A percentile compares a stretch with the other conserved stretches of the same genome.
phyloP scores from a whole-genome alignment of 192 early-diverging fungal species.

The Linnemannia schmuckeri region DNA sequence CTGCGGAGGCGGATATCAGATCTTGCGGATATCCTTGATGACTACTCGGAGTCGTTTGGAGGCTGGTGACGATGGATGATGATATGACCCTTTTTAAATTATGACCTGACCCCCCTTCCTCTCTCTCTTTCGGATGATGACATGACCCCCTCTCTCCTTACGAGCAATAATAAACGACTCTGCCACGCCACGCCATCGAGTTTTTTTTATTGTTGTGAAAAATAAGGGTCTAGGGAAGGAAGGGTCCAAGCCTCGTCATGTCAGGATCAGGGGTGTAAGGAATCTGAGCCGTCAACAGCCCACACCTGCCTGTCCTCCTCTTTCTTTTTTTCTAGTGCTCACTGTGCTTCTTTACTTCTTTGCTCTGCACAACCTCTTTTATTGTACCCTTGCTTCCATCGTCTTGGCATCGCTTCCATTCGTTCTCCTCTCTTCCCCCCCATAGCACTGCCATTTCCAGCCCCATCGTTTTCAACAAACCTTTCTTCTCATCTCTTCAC shows the following conservation, averaged over 20 bases:
- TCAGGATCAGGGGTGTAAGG: not conserved
- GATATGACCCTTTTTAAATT: not conserved
- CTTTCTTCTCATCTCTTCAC: not conserved
- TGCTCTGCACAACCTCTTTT: not conserved
- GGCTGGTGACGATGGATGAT: slow-evolving; percentile 12
- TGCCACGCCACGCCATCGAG: not conserved
- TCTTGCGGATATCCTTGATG: slow-evolving; percentile 31
- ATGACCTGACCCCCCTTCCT: not conserved
- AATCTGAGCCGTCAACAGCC: not conserved
- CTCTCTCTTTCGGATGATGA: not conserved
- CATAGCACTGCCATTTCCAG: not conserved
- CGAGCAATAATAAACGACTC: not conserved
- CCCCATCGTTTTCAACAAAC: not conserved
- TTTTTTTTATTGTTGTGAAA: not conserved
- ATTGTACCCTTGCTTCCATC: too few species aligned
- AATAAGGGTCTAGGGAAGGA: not conserved
- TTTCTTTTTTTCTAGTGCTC: not conserved
- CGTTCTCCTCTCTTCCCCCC: not conserved
- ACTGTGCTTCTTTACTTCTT: not conserved
- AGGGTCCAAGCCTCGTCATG: not conserved
- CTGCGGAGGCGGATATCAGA: slow-evolving; percentile 19
- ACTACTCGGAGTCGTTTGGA: slow-evolving; percentile 27
- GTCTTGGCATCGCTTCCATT: not conserved
- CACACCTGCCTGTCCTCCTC: not conserved
- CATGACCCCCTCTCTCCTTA: not conserved